A percentile compares a stretch with the other conserved stretches of the same genome.
These are phyloP conservation scores for Irpex sp. DNA, from an alignment of 1,284 basidiomycete genomes.

Conservation along the genomic window DNA sequence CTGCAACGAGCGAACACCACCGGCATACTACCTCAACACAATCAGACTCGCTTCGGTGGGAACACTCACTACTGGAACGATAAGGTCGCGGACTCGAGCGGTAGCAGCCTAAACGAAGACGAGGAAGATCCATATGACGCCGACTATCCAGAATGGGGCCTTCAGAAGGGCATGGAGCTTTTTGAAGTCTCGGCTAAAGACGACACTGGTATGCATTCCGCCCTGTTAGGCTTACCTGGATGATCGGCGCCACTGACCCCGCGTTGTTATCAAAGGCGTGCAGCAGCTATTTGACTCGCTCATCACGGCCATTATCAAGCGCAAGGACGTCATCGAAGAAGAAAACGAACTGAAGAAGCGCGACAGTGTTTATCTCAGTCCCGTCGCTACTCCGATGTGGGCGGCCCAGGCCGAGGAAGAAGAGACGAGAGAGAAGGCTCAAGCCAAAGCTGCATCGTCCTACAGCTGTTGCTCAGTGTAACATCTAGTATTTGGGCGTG, in stretches of 20 bases:
- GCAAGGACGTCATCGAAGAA: constrained; percentile 73
- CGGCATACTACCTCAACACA: constrained; percentile 16
- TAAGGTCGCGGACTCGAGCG: constrained; percentile 48
- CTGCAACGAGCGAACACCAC: constrained; percentile 28
- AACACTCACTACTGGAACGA: constrained; percentile 56
- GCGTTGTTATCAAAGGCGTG: constrained; percentile 49
- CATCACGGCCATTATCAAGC: constrained; percentile 71
- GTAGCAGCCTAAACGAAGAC: constrained; percentile 64
- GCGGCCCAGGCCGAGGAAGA: constrained; percentile 77
- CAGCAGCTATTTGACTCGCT: constrained; percentile 72
- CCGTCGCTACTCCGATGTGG: constrained; percentile 63
- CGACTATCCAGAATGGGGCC: constrained; percentile 70
- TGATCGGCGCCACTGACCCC: constrained; percentile 5
- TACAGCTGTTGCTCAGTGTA: constrained; percentile 66
- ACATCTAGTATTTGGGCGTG: constrained; percentile 15
- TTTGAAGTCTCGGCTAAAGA: constrained; percentile 88
- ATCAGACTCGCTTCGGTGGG: constrained; percentile 46
- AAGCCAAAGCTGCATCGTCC: constrained; percentile 37
- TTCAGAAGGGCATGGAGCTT: constrained; percentile 76
- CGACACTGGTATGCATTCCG: constrained; percentile 54
- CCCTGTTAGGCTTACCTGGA: neutral
- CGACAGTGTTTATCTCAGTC: constrained; percentile 74
- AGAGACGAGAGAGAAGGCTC: constrained; percentile 68
- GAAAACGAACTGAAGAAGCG: constrained; percentile 76
- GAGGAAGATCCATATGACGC: constrained; percentile 50